These are phyloP conservation scores for Clarkia xantiana DNA, from an alignment of 345 rosid genomes.

Conservation along the genomic window DNA sequence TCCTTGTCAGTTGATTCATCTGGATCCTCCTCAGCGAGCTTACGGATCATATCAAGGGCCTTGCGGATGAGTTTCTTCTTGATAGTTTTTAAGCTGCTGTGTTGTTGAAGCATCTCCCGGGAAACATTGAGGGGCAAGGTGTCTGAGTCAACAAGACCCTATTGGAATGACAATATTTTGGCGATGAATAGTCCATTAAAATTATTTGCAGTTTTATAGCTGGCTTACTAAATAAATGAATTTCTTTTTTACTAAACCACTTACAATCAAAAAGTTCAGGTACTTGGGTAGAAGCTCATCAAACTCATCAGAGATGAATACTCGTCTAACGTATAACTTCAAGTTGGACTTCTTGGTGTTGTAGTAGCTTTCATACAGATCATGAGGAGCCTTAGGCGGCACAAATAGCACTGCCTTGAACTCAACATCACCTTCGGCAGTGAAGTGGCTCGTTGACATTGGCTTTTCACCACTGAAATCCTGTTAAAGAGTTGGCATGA, in stretches of 20 bases:
- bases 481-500: slow-evolving; percentile 19
- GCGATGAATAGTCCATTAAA: neutral
- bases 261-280: slow-evolving; percentile 81
- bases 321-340: slow-evolving; percentile 84
- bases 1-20: slow-evolving; percentile 63
- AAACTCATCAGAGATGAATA: slow-evolving; percentile 96
- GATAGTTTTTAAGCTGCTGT: slow-evolving; percentile 87
- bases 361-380: slow-evolving; percentile 87
- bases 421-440: slow-evolving; percentile 95
- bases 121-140: slow-evolving; percentile 89
- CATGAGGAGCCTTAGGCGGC: slow-evolving; percentile 94
- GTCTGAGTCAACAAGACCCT: slow-evolving; percentile 99
- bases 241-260: neutral
- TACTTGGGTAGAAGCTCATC: slow-evolving; percentile 94
- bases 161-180: slow-evolving; percentile 1
- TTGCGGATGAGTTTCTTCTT: slow-evolving; percentile 94
- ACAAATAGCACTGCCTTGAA: slow-evolving; percentile 87
- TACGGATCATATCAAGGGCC: slow-evolving; percentile 94
- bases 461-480: slow-evolving; percentile 84
- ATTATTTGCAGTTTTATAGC: neutral
- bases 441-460: slow-evolving; percentile 83
- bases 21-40: slow-evolving; percentile 84
- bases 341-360: slow-evolving; percentile 75
- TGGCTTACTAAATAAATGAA: neutral
- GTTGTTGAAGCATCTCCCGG: slow-evolving; percentile 96